Evolutionary conservation across 2,329 filamentous ascomycete genomes (phyloP), one percentile per base, ranked within the genome.

Genomic region (Tetracladium maxilliforme): DNA sequence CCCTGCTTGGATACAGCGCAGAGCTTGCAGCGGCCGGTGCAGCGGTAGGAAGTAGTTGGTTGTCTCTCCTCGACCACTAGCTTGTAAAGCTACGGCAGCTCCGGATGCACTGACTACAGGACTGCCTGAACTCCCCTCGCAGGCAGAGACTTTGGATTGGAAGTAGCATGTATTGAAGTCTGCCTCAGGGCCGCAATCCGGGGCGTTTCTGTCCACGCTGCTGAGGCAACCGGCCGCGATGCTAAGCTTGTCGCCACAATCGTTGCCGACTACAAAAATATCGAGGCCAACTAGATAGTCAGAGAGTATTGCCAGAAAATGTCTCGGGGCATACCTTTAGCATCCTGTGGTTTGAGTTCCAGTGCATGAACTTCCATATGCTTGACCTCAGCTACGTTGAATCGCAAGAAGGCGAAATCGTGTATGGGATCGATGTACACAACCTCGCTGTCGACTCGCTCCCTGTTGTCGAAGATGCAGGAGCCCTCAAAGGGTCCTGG

Each of bases 341-440:
- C 90, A 28, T 83, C 70, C 38, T 93, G 84, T 2, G 90, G 90
- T 32, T 82, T 70, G 26, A 98, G 61, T 31, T 73, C 63, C 24
- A 98, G 61, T 22, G 83, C 76, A 19, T 74, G 70, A 14, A 98
- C 66, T 8, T 80, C 75, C 84, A 98, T 93, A 52, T 98, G 95
- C 49, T 93, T 93, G 58, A 98, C 92, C 7, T 78, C 78, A 45
- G 82, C 83, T 19, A 90, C 90, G 41, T 98, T 82, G 56, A 98
- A 98, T 44, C 90, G 76, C 25, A 98, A 69, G 40, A 98, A 90
- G 33, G 90, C 90, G 42, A 98, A 98, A 51, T 98, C 90, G 61
- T 98, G 90, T 15, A 98, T 87, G 10, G 90, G 92, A 44, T 98
- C 90, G 43, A 90, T 83, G 56, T 98, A 98, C 24, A 98, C 84